Base-by-base conservation (phyloP, 1,284 basidiomycete genomes). In the Apiotrichum siamense region DNA sequence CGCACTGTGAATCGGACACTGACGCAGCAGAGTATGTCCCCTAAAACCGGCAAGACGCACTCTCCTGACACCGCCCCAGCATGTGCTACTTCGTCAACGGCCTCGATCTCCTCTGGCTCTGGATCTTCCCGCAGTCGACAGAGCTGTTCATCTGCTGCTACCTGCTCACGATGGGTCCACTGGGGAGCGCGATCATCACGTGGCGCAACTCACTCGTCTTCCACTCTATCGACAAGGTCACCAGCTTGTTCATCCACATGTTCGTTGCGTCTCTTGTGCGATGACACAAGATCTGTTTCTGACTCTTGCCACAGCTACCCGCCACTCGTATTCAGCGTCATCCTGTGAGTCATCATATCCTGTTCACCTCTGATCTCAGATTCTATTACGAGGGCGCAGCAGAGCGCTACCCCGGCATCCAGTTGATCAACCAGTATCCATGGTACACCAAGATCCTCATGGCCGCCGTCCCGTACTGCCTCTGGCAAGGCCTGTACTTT, bases 141-240 rank as follows among this genome's bases (percentile, higher is more conserved):
- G 76, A 80, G 1, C 77, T 93, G 17, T 92, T 91, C 70, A 81
- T 89, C 48, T 86, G 88, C 21, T 89, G 87, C 64, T 93, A 93
- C 65, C 87, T 86, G 60, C 78, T 93, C 26, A 88, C 88, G 1
- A 83, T 92, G 68, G 90, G 76, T 76, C 84, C 88, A 0, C 80
- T 97, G 31, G 93, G 89, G 0, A 90, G 87, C 57, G 89, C 90
- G 0, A 89, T 97, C 40, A 88, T 94, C 60, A 96, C 93, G 3
- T 97, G 92, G 92, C 80, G 93, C 55, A 97, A 97, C 67, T 90
- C 72, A 26, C 81, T 93, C n/a, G 92, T 96, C 7, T 96, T 96
- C 75, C 92, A 96, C 67, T 90, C 92, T 62, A 80, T 83, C 50
- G 92, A 97, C 70, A 94, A 94, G 70, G 87, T 93, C 65, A 93